These are phyloP conservation scores for Petasospora fabianii DNA, from an alignment of 1,139 yeast species.

Conservation along the genomic window DNA sequence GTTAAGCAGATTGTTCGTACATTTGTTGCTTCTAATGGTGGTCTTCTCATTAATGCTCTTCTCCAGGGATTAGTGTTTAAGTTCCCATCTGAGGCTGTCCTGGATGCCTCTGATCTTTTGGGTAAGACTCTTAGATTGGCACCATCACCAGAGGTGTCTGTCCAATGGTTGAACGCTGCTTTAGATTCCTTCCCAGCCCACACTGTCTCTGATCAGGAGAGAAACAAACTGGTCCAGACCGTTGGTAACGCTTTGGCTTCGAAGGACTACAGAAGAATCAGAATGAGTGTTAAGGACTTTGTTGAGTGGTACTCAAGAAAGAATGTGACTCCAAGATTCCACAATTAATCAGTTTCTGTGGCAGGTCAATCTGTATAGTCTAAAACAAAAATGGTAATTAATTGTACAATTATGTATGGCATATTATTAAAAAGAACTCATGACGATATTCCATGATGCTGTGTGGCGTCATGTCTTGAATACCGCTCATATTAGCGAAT, in stretches of 20 bases:
- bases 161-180: slow-evolving; percentile 60
- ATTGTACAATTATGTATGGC: not conserved
- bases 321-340: slow-evolving; percentile 54
- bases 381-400: not conserved
- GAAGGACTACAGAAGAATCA: slow-evolving; percentile 69
- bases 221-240: slow-evolving; percentile 52
- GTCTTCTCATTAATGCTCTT: slow-evolving; percentile 49
- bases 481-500: too few species aligned
- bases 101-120: slow-evolving; percentile 74
- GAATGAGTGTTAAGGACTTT: slow-evolving; percentile 69
- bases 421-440: not conserved
- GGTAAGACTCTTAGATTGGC: slow-evolving; percentile 61
- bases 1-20: slow-evolving; percentile 48
- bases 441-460: too few species aligned
- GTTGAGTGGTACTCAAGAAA: slow-evolving; percentile 81
- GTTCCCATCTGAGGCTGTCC: slow-evolving; percentile 66
- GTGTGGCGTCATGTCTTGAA: too few species aligned
- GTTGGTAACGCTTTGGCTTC: slow-evolving; percentile 59
- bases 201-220: slow-evolving; percentile 64
- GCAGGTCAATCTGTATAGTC: not conserved
- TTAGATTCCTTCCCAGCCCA: slow-evolving; percentile 51
- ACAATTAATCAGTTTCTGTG: slow-evolving; percentile 2
- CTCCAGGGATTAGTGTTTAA: slow-evolving; percentile 66
- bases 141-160: slow-evolving; percentile 34
- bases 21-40: slow-evolving; percentile 51